Evolutionary conservation across 176 grass and related monocot genomes (phyloP), one percentile per base, ranked within the genome.

Genomic region (Eremochloa ophiuroides): DNA sequence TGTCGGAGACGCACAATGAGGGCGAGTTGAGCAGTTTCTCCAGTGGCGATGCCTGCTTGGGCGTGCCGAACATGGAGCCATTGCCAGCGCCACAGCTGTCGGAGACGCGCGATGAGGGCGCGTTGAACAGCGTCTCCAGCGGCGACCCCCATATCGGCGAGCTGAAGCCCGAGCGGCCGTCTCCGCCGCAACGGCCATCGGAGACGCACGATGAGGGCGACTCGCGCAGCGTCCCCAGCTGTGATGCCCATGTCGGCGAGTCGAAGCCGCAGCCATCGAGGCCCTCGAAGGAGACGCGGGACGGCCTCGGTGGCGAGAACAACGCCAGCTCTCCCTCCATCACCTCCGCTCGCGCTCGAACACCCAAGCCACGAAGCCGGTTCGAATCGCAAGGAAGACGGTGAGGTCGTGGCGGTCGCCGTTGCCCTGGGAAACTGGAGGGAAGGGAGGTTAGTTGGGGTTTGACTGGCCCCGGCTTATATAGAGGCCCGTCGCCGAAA

Each of bases 301-400:
- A 77, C 51, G 71, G 69, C 33, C 18, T 69, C 44, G 33, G 25
- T 20, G 80, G 56, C 76, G 70, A 78, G 25, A 59, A 44, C 37
- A 71, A 43, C 2, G 43, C 47, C 65, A 81, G 71, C 65, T 78
- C 77, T 46, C 55, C 46, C 81, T 88, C 77, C 89, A 88, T 88
- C 56, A 29, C 46, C 76, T 84, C 35, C 68, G 22, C 73, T 31
- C 20, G 68, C 31, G 69, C 77, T 39, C 31, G 68, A 40, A 79
- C 71, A 48, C 72, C 34, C 65, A 70, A 66, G 73, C 87, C 77
- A 46, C 65, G 10, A 72, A 22, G 62, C 63, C 22, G 30, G 16
- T 80, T 80, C 74, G 30, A 77, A 66, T 73, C 67, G 15, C 25
- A 41, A 82, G 78, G 41, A 80, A 73, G 87, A 73, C 27, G 83